These are phyloP conservation scores for Agroathelia rolfsii DNA, from an alignment of 1,284 basidiomycete genomes.

Conservation along the genomic window DNA sequence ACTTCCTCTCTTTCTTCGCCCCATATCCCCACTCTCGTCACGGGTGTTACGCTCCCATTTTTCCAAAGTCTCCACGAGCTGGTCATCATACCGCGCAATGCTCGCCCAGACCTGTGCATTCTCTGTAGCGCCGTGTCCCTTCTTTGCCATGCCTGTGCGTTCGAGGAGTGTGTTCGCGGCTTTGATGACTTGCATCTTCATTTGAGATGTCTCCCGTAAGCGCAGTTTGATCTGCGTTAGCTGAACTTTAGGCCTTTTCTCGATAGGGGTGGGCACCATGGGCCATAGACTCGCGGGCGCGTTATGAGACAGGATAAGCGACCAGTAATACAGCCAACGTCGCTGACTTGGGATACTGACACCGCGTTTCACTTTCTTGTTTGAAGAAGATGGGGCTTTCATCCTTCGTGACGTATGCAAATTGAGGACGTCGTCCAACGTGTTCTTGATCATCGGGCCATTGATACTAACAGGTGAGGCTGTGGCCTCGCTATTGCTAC, in stretches of 20 bases:
- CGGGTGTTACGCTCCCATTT: conserved; percentile 48
- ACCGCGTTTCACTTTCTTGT: conserved; percentile 45
- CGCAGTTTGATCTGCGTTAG: conserved; percentile 46
- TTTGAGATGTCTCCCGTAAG: conserved; percentile 42
- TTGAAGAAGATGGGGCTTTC: conserved; percentile 35
- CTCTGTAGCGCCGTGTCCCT: conserved; percentile 15
- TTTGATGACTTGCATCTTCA: conserved; percentile 41
- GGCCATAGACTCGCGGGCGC: conserved; percentile 42
- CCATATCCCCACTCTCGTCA: conserved; percentile 29
- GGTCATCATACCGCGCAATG: conserved; percentile 69
- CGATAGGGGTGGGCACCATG: conserved; percentile 11
- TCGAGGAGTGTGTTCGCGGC: conserved; percentile 47
- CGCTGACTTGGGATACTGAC: conserved; percentile 71
- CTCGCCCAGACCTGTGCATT: conserved; percentile 58
- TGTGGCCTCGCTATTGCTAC: too few relatives aligned
- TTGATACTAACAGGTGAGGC: conserved; percentile 4
- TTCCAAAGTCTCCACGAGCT: conserved; percentile 50
- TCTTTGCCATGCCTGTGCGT: conserved; percentile 24
- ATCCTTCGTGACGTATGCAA: conserved; percentile 64
- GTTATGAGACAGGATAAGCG: conserved; percentile 45
- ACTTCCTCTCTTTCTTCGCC: conserved; percentile 24
- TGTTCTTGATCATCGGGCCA: conserved; percentile 24
- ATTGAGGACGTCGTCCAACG: conserved; percentile 50
- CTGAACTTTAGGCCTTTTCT: conserved; percentile 26
- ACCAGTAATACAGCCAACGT: conserved; percentile 68